Conservation (phyloP, 1,284 basidiomycete species). For the Leccinum subfulvum region DNA sequence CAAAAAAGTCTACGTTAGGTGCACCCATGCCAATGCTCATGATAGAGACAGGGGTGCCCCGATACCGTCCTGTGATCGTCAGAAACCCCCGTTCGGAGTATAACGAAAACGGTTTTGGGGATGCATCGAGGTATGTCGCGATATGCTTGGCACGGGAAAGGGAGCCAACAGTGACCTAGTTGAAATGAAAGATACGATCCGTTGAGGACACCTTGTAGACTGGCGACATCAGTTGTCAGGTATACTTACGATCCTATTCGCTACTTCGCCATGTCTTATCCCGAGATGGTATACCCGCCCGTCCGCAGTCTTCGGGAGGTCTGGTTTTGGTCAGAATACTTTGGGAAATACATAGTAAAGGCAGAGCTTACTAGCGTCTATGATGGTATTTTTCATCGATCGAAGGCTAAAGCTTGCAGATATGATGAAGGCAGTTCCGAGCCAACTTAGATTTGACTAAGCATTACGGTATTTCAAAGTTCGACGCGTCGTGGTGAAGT, state of each 20-base stretch:
- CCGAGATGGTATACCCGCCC: slow-evolving; percentile 79
- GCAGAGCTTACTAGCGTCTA: slow-evolving; percentile 30
- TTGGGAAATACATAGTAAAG: neutral
- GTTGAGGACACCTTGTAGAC: neutral
- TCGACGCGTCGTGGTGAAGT: neutral
- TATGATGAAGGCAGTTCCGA: neutral
- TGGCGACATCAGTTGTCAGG: neutral
- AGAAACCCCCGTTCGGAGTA: slow-evolving; percentile 77
- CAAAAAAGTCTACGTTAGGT: slow-evolving; percentile 82
- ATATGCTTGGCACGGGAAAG: slow-evolving; percentile 66
- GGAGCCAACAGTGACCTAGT: slow-evolving; percentile 74
- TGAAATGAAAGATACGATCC: slow-evolving; percentile 1
- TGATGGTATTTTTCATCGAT: slow-evolving; percentile 28
- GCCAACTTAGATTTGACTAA: slow-evolving; percentile 15
- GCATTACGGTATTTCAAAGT: slow-evolving; percentile 6
- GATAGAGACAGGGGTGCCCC: slow-evolving; percentile 67
- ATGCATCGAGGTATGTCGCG: slow-evolving; percentile 58
- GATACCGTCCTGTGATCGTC: slow-evolving; percentile 77
- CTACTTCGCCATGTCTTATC: slow-evolving; percentile 70
- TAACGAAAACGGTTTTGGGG: slow-evolving; percentile 58
- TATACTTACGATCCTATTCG: slow-evolving; percentile 72
- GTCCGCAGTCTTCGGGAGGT: slow-evolving; percentile 72
- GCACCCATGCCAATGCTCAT: slow-evolving; percentile 83
- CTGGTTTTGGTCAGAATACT: slow-evolving; percentile 36
- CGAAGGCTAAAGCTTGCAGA: neutral